Base-by-base conservation (phyloP, 2,329 filamentous ascomycete species). In the Hypoxylon sp. region DNA sequence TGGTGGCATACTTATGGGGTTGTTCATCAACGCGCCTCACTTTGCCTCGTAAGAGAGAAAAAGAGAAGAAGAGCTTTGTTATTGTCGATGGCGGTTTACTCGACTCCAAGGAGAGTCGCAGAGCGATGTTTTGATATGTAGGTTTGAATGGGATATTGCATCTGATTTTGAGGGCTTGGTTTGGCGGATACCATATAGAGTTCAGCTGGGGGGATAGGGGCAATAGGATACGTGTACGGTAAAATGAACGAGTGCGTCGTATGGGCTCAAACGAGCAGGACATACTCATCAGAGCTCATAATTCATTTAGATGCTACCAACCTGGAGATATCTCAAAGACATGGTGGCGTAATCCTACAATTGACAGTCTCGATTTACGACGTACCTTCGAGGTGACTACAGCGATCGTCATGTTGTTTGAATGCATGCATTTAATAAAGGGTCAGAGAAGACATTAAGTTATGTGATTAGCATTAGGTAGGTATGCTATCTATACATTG, bases 11-110 rank as follows among this genome's bases (percentile, higher is more conserved):
- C 74, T 88, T 2, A 88, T 88, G 85, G 82, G 77, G 2, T 53
- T 84, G 2, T 74, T 82, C 58, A 68, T 91, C 25, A 91, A 91
- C 69, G 84, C 89, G 30, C 89, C 89, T 67, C 86, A 89, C 73
- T 90, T 88, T 35, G 5, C 40, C 13, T 48, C 55, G 5, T 48
- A 48, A 30, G 22, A 6, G 6, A 14, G 46, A 42, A 7, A 17
- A n/a, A 30, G 7, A 35, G 17, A 13, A 6, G 35, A 33, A 35
- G 33, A 7, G 4, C 20, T 25, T 13, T 11, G 48, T 1, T 6
- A n/a, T 31, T 4, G 2, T 49, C 48, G 20, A 20, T 27, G 2
- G 56, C 37, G n/a, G 46, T 31, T 20, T 13, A 11, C 31, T 35
- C 4, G 27, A 46, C 27, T 40, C 6, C 7, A 14, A 14, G 13